Evolutionary conservation across 176 grass and related monocot genomes (phyloP), one percentile per base, ranked within the genome.

Genomic region (Lolium perenne): DNA sequence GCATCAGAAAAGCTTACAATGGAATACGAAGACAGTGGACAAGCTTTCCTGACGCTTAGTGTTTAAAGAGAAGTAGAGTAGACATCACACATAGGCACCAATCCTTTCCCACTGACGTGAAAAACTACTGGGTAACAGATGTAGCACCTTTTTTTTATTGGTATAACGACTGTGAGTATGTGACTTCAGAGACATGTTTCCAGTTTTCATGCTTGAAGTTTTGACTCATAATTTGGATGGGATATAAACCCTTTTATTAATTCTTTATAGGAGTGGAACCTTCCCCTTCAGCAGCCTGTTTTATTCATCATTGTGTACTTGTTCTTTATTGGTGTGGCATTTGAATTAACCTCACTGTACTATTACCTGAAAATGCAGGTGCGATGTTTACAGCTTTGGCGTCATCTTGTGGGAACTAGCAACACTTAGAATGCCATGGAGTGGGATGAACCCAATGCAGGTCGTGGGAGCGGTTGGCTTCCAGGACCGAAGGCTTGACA

Each of bases 381-480:
- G 97, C 7, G 97, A 99, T 64, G 89, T 99, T 41, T 99, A 99
- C 77, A 99, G 97, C 87, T 99, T 96, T 90, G 97, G 97, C 29
- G 97, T 99, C 54, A 99, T 99, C 80, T 87, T 99, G 38, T 99
- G 97, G 97, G 97, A 99, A 54, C 87, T 99, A 38, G 94, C 97
- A 68, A 99, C 97, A 26, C 82, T 96, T 79, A 81, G 94, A 84
- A 99, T 96, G 97, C 97, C 97, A 50, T 99, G 97, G 97, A 38
- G 81, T 69, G 97, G 97, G 78, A 99, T 99, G 97, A 99, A 99
- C 82, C 97, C 90, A 26, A 99, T 99, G 97, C 97, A 99, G 78
- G 97, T 99, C 3, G 97, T 99, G 32, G 97, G 97, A 77, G 97
- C 97, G 67, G 97, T 99, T 88, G 97, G 97, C 45, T 99, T 99